Evolutionary conservation across 345 rosid species (phyloP).

Genomic region (Gossypium herbaceum): DNA sequence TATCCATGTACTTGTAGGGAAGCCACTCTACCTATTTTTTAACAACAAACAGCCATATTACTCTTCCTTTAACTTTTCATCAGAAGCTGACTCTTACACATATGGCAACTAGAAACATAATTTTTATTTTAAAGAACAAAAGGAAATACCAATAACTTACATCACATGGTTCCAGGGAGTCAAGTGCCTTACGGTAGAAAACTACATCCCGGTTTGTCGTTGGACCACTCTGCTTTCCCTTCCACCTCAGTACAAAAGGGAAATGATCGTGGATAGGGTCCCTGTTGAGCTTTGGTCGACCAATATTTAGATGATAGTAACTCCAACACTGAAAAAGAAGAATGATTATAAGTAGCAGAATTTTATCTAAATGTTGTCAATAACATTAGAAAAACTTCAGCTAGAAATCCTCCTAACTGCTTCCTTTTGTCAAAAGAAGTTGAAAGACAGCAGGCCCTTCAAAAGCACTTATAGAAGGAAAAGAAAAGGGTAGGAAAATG

Average conservation of each 20-base stretch:
- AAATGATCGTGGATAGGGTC: constrained; percentile 79
- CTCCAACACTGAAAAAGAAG: constrained; percentile 75
- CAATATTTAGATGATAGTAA: constrained; percentile 82
- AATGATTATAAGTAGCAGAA: constrained; percentile 16
- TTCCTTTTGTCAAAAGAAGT: neutral
- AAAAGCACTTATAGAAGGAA: constrained; percentile 6
- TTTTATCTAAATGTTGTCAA: constrained; percentile 1
- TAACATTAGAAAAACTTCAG: neutral
- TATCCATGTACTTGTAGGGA: constrained; percentile 71
- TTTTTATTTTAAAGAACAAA: neutral
- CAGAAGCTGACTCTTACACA: neutral
- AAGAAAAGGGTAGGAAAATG: neutral
- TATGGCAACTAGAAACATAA: neutral
- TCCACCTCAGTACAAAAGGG: constrained; percentile 88
- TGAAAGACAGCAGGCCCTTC: neutral
- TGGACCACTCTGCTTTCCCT: constrained; percentile 95
- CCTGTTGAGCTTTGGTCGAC: constrained; percentile 82
- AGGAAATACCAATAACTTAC: constrained; percentile 35
- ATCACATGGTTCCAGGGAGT: constrained; percentile 67
- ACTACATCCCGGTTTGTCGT: constrained; percentile 85
- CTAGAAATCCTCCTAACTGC: neutral
- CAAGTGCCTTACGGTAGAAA: constrained; percentile 80
- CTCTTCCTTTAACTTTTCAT: neutral
- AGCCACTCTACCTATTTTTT: constrained; percentile 79
- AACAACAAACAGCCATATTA: constrained; percentile 15